Base-by-base conservation (phyloP, 164 flowering plant genomes). In the Hamamelis virginiana region DNA sequence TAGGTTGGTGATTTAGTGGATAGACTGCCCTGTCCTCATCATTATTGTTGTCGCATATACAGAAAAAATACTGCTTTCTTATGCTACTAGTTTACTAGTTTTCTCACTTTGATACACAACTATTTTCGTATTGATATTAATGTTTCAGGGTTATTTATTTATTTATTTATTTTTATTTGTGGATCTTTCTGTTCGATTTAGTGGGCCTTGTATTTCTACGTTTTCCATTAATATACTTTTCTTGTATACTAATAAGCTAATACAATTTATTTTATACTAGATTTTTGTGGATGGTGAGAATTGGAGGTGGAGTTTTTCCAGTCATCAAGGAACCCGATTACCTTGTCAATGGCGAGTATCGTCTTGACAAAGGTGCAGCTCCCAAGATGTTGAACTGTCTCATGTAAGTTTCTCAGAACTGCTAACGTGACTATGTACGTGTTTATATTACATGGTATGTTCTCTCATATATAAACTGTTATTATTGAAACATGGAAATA, bases 241-340 rank as follows among this genome's bases (percentile, higher is more conserved):
- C n/a, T 41, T 22, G 28, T 53, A 10, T 38, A 19, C 26, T 60
- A 44, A 62, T 53, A 10, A 25, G 15, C 26, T 60, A 44, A 62
- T 64, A 51, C 59, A 25, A 27, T 43, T 62, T 12, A 22, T 41
- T 65, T 51, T 56, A 52, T 71, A 1, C 64, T 69, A 96, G 98
- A 73, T 96, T 96, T 82, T 74, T 96, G 77, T 96, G 99, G 99
- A 96, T 96, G 99, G 99, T 93, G 77, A 89, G 99, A 72, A 96
- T 96, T 85, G 99, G 99, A 69, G 99, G 99, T 43, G 97, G 97
- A 59, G 99, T 96, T 55, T 96, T 91, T 64, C 99, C 99, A 66
- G 92, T 91, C 66, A 96, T 96, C 69, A 96, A 93, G 84, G 99
- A 96, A 81, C 96, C 97, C 58, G 99, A 96, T 77, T 96, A 93